Evolutionary conservation across 192 early-diverging fungal genomes (phyloP), one percentile per base, ranked within the genome.

Genomic region (Entophlyctis luteolus): DNA sequence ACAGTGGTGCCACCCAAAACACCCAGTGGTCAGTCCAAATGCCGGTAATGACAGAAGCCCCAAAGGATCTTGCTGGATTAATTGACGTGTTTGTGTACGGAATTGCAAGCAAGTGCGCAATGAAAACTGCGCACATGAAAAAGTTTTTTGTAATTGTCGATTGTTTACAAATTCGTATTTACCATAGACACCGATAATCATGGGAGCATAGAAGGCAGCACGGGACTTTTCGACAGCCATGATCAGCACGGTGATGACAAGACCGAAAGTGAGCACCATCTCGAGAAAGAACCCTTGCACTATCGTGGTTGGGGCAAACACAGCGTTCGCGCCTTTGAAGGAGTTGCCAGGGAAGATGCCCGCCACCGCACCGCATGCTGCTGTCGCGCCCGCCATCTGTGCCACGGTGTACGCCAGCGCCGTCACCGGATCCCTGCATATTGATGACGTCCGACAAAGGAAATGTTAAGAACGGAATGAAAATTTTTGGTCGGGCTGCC

Each of bases 31-130:
- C 36, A 12, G 18, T 49, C 50, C 82, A 73, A 32, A 54, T 65
- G 14, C 79, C 79, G 18, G 67, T 5, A 49, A 56, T 74, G 22
- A 86, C 59, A 8, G 84, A 74, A 25, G 82, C 74, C 32, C 73
- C 86, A 65, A 88, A 86, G 50, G 79, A 79, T 37, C 85, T 76
- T 22, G 87, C 88, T 20, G 87, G 88, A 74, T 89, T 89, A 47
- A 89, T 66, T n/a, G 78, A 77, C 22, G 83, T 81, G 45, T 77
- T 75, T 34, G 70, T 75, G 72, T 70, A 72, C 28, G 76, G 73
- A 39, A 78, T 71, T 8, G 68, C 50, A 14, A 74, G 25, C 16
- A 82, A 36, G 59, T 82, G 80, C 27, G 55, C 69, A 25, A 75
- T 54, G 55, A 76, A 80, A 23, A 82, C 79, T 49, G 63, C 45